Base-by-base conservation (phyloP, 83 land plant genomes). In the Diphasiastrum complanatum region DNA sequence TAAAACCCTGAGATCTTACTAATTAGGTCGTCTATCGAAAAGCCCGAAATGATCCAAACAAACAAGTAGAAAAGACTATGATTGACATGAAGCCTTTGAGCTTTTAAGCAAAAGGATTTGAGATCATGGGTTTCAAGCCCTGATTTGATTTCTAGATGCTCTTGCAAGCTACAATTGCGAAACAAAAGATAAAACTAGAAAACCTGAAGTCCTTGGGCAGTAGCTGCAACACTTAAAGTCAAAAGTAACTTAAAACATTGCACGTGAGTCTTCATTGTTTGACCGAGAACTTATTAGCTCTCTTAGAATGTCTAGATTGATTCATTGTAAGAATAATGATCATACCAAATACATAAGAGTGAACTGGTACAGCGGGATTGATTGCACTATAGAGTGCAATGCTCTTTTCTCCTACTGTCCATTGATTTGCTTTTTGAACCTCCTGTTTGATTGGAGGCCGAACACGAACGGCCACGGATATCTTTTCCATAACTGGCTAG, bases 311-410 rank as follows among this genome's bases (percentile, higher is more conserved):
- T 5, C 5, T 11, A 14, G 4, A 47, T 4, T 0, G 20, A 43
- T 6, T 25, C 53, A 19, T 26, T 43, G 18, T 45, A 24, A n/a
- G 20, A 12, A 24, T 65, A 31, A 53, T 19, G 6, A 24, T 11
- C 76, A 53, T 57, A 75, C 78, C 78, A 56, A 75, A 75, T 0
- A 55, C 37, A 30, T 62, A 75, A 20, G 67, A 11, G 24, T 75
- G 78, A 6, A 73, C 78, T 12, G 50, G 50, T 14, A 75, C 57
- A 35, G 74, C 62, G 4, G 67, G 43, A 54, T 68, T 74, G 20
- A 69, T 23, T 5, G 61, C 62, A 47, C 54, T 75, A 38, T 43
- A 69, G 4, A 75, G 61, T 2, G 78, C 34, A 24, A 75, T 69
- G 3, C 45, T 68, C 5, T 68, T 61, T 30, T 45, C 68, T 34